A percentile compares a stretch with the other conserved stretches of the same genome.
phyloP scores from a whole-genome alignment of 2,329 filamentous ascomycete species.

The Alternaria ethzedia region DNA sequence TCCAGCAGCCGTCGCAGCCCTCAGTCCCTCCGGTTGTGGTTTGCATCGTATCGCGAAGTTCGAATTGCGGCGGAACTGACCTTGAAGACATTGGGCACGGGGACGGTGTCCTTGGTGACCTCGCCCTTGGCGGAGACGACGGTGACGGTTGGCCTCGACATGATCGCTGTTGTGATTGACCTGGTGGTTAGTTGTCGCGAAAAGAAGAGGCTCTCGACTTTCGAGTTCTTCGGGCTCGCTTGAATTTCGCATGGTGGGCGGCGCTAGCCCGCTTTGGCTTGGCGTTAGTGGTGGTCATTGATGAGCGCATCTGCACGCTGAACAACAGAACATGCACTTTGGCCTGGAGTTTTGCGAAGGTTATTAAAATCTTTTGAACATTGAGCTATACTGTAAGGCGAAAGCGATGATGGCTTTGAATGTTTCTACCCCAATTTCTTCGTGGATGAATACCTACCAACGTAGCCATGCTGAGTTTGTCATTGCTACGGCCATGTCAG shows the following conservation, averaged over 20 bases:
- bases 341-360: background rate
- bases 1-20: constrained; percentile 12
- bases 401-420: background rate
- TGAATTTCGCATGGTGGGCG: background rate
- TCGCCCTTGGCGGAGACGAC: constrained; percentile 96
- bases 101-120: constrained; percentile 85
- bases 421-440: background rate
- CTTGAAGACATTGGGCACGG: constrained; percentile 96
- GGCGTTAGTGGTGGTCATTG: background rate
- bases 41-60: constrained; percentile 17
- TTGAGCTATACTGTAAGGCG: background rate
- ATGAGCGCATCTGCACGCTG: background rate
- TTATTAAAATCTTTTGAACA: background rate
- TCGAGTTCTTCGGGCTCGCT: constrained; percentile 7
- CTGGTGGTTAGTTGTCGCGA: constrained; percentile 39
- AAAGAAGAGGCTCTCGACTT: constrained; percentile 11
- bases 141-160: constrained; percentile 95
- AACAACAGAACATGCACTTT: background rate
- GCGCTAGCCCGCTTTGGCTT: background rate
- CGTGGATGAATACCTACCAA: background rate
- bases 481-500: background rate
- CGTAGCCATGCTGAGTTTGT: background rate
- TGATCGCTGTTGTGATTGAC: constrained; percentile 48
- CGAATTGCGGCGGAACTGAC: constrained; percentile 33
- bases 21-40: background rate